A percentile compares a stretch with the other conserved stretches of the same genome.
Evolutionary conservation across 306 rosid species (phyloP).

Genomic region (Rosa rugosa): DNA sequence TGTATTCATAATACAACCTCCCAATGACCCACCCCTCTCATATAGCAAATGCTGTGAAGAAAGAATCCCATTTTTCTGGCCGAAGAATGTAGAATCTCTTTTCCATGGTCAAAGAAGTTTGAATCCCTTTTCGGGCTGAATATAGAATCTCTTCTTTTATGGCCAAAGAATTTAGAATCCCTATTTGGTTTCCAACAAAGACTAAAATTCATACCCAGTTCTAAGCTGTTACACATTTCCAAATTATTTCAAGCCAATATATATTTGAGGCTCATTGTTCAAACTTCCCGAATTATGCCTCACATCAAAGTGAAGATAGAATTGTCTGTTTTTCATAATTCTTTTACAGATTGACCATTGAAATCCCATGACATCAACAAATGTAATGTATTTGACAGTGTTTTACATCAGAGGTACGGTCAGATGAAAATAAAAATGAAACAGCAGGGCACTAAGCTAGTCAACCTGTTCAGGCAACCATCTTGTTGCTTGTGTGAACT

Average conservation of each 20-base stretch:
- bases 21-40: not conserved
- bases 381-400: not conserved
- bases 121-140: not conserved
- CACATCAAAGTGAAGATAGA: not conserved
- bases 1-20: not conserved
- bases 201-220: not conserved
- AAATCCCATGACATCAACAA: slow-evolving; percentile 5
- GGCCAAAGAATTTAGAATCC: not conserved
- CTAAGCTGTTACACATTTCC: not conserved
- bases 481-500: not conserved
- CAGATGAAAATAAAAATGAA: not conserved
- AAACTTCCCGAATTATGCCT: not conserved
- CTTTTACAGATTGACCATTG: not conserved
- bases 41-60: not conserved
- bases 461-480: not conserved
- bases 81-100: not conserved
- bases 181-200: not conserved
- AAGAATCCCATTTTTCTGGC: not conserved
- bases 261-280: too few relatives aligned
- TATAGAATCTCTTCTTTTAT: not conserved
- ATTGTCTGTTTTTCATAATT: not conserved
- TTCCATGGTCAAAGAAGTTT: not conserved
- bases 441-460: not conserved
- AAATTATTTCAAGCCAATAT: not conserved
- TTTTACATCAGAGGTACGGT: slow-evolving; percentile 10